Conservation (phyloP, 305 asterid genomes). For the Fraxinus paxiana region DNA sequence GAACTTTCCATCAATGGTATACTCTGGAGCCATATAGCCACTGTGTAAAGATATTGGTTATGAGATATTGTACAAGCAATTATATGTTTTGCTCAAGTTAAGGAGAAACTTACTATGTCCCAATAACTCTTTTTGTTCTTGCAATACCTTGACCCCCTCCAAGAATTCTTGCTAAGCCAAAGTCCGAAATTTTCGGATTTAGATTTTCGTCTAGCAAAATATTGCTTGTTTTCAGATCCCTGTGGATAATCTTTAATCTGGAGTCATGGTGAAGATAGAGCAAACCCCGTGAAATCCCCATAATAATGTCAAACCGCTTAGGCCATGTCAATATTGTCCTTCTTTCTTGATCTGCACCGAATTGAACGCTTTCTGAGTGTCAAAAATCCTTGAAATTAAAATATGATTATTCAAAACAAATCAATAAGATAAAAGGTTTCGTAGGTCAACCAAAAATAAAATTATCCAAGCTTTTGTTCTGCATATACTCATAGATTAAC, state of each 20-base stretch:
- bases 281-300: conserved; percentile 30
- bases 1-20: conserved; percentile 39
- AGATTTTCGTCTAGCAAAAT: conserved; percentile 30
- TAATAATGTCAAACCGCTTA: conserved; percentile 27
- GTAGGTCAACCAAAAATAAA: conserved; percentile 26
- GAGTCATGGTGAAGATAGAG: conserved; percentile 40
- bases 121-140: conserved; percentile 32
- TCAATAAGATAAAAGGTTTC: conserved; percentile 3
- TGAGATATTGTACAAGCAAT: not conserved
- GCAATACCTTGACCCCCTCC: conserved; percentile 26
- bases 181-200: conserved; percentile 36
- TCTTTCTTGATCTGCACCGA: conserved; percentile 9
- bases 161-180: conserved; percentile 35
- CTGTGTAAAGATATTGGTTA: conserved; percentile 11
- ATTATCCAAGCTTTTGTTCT: conserved; percentile 28
- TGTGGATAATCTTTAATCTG: conserved; percentile 31
- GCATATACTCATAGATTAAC: conserved; percentile 35
- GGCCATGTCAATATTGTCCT: conserved; percentile 30
- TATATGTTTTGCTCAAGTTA: not conserved
- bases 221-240: conserved; percentile 42
- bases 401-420: not conserved
- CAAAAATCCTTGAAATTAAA: not conserved
- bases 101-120: conserved; percentile 33
- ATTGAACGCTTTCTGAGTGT: not conserved
- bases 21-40: conserved; percentile 48